These are phyloP conservation scores for Singerocomus inundabilis DNA, from an alignment of 1,284 basidiomycete genomes.

Conservation along the genomic window DNA sequence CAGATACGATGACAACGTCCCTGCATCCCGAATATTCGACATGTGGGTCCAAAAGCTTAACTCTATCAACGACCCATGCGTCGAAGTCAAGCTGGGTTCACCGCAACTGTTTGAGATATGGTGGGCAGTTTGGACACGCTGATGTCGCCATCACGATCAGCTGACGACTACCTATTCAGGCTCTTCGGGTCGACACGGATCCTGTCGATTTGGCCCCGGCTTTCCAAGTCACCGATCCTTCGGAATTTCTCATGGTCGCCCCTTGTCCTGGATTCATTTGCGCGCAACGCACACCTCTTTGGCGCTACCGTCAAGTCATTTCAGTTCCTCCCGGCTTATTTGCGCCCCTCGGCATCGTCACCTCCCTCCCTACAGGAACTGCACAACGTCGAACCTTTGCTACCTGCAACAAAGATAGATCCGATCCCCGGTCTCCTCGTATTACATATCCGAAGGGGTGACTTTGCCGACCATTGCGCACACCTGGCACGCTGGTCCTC, in stretches of 20 bases:
- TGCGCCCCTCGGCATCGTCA: conserved; percentile 15
- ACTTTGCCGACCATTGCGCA: conserved; percentile 34
- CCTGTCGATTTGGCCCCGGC: conserved; percentile 42
- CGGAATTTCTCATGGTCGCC: conserved; percentile 48
- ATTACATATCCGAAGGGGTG: conserved; percentile 40
- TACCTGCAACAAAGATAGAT: conserved; percentile 22
- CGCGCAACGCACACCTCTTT: conserved; percentile 38
- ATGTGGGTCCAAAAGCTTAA: conserved; percentile 40
- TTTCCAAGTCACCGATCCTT: conserved; percentile 46
- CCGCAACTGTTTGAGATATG: conserved; percentile 45
- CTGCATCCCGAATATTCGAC: conserved; percentile 35
- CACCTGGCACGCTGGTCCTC: conserved; percentile 33
- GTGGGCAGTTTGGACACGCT: conserved; percentile 32
- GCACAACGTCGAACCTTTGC: conserved; percentile 28
- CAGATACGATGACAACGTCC: conserved; percentile 22
- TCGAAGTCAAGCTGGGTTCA: conserved; percentile 38
- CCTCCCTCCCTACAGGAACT: conserved; percentile 12
- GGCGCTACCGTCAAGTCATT: conserved; percentile 17
- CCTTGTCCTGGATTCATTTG: conserved; percentile 39
- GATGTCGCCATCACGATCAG: not conserved
- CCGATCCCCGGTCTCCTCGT: conserved; percentile 34
- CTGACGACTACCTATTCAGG: conserved; percentile 29
- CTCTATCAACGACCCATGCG: conserved; percentile 41
- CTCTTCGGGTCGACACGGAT: conserved; percentile 43
- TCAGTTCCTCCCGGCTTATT: conserved; percentile 25